Conservation (phyloP, 208 protist species). For the Trichomonas tenax region DNA sequence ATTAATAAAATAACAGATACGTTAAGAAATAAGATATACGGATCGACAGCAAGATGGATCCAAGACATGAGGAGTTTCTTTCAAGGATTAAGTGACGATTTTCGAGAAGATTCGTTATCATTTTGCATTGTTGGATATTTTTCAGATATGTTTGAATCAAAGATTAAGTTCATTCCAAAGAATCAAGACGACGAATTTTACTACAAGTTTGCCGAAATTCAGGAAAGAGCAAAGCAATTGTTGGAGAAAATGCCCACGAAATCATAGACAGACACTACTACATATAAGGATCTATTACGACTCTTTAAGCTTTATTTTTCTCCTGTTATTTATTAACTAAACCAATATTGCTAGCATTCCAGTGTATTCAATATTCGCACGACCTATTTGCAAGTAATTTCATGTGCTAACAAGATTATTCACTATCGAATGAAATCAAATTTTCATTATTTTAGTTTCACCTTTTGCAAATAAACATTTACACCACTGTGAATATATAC, state of each 20-base stretch:
- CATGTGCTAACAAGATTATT: no score
- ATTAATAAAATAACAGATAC: neutral
- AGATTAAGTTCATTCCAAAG: neutral
- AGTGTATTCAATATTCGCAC: no score
- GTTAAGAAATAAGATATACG: neutral
- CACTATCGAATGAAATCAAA: no score
- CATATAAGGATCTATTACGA: no score
- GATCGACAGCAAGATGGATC: neutral
- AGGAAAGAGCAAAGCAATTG: neutral
- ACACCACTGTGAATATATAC: no score
- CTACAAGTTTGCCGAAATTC: neutral
- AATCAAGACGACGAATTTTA: neutral
- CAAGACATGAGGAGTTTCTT: neutral
- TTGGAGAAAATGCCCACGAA: neutral
- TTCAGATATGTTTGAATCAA: neutral
- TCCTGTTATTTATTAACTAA: no score
- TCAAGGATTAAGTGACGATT: neutral
- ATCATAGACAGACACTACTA: no score
- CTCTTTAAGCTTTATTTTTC: no score
- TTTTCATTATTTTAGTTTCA: no score
- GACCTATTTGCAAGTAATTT: no score
- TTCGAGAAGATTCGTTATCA: neutral
- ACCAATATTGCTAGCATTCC: no score
- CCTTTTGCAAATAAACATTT: no score
- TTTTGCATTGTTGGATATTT: neutral